Base-by-base conservation (phyloP, 371 early-diverging fungal species). In the Mucor velutinosus region DNA sequence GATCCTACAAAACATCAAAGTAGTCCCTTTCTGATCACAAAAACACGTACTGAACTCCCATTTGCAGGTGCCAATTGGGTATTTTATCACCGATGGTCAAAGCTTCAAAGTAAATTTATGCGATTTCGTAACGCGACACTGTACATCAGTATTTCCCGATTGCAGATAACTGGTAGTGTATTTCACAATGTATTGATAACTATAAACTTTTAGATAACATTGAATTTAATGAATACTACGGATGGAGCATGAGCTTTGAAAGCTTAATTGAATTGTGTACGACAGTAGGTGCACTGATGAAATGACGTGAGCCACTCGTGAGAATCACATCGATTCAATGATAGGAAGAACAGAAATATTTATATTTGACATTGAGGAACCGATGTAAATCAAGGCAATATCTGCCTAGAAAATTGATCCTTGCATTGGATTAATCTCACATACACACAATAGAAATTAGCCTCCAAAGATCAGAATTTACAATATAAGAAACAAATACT, bases 401-500 rank as follows among this genome's bases (percentile, higher is more conserved):
- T 49, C 21, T n/a, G 21, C 10, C 49, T 21, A 21, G 5, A 49
- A 49, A 23, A 6, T 23, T 12, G 12, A 25, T 25, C 23, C 12
- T 51, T 11, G 25, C 23, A 21, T 11, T 25, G 6, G 12, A 51
- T 23, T 51, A 6, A 14, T 25, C 51, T 51, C 51, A 4, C 8
- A 51, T 12, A 45, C 12, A 51, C 51, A 45, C 21, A 51, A 51
- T 25, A 25, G 10, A 23, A 51, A 23, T 11, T 11, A 12, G 25
- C 25, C 12, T 21, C n/a, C 10, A 49, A 25, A 51, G 0, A 25
- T 11, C 8, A 25, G 51, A 63, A 63, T 63, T 53, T 63, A 63
- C 63, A 63, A 63, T 55, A 63, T 53, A 62, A 62, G 23, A 33
- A 49, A 51, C 7, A 17, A 56, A 45, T 49, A 33, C 32, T 30